phyloP scores from a whole-genome alignment of 2,329 filamentous ascomycete genomes.

The Aspergillus fischeri region DNA sequence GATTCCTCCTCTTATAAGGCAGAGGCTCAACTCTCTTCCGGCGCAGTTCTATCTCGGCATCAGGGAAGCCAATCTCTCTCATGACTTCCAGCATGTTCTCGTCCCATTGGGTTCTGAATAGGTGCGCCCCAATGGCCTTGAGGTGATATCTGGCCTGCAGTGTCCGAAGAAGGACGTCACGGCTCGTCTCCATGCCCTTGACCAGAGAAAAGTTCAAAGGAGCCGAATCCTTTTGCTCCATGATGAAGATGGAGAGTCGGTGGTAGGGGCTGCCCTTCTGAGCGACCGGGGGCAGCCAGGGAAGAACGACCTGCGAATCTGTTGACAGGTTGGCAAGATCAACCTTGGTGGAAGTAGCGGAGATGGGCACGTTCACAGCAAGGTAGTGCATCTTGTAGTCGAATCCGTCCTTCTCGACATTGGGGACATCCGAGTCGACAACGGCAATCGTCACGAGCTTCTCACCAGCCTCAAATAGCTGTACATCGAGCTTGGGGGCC shows the following conservation, averaged over 20 bases:
- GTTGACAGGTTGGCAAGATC: constrained; percentile 60
- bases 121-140: constrained; percentile 71
- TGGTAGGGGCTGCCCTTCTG: constrained; percentile 92
- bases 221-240: constrained; percentile 68
- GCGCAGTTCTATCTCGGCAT: constrained; percentile 80
- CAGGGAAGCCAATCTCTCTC: constrained; percentile 69
- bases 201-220: constrained; percentile 57
- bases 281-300: constrained; percentile 81
- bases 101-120: constrained; percentile 91
- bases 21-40: constrained; percentile 68
- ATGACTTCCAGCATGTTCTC: constrained; percentile 83
- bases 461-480: constrained; percentile 77
- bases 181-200: constrained; percentile 46
- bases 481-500: constrained; percentile 72
- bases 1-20: constrained; percentile 59
- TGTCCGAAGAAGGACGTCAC: constrained; percentile 72
- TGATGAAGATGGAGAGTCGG: constrained; percentile 74
- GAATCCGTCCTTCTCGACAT: constrained; percentile 70
- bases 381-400: constrained; percentile 81
- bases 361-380: constrained; percentile 67
- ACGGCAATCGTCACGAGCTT: constrained; percentile 81
- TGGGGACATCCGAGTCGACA: constrained; percentile 85
- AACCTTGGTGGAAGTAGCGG: constrained; percentile 57
- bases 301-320: constrained; percentile 63
- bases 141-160: constrained; percentile 68